Evolutionary conservation across 257 asterid species (phyloP).

Genomic region (Nicotiana obtusifolia): DNA sequence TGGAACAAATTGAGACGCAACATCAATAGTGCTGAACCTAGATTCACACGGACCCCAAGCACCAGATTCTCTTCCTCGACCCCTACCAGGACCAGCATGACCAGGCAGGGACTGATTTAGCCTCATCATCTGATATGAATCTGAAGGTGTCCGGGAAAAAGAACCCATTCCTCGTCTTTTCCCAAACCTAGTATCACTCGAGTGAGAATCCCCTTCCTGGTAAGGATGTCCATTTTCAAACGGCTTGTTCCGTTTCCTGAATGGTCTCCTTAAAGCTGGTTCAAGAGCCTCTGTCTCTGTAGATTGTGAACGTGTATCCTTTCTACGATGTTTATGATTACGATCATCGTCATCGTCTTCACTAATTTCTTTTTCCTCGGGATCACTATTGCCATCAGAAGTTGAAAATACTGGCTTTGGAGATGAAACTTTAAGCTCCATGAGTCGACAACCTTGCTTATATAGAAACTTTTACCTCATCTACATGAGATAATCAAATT

Average conservation of each 20-base stretch:
- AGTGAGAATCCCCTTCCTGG: constrained; percentile 59
- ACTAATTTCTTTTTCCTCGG: constrained; percentile 83
- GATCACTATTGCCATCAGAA: constrained; percentile 59
- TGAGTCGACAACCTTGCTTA: constrained; percentile 16
- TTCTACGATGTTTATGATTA: constrained; percentile 91
- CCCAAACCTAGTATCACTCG: constrained; percentile 58
- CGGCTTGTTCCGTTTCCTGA: constrained; percentile 63
- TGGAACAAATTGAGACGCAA: constrained; percentile 60
- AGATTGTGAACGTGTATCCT: constrained; percentile 65
- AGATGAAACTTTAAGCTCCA: constrained; percentile 75
- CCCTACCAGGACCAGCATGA: constrained; percentile 54
- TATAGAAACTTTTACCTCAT: background rate
- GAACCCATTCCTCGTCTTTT: constrained; percentile 52
- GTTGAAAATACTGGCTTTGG: constrained; percentile 60
- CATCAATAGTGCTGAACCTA: constrained; percentile 68
- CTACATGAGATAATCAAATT: background rate
- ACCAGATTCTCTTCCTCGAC: constrained; percentile 68
- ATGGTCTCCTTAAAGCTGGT: constrained; percentile 53
- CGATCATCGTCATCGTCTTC: constrained; percentile 99
- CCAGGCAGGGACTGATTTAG: constrained; percentile 48
- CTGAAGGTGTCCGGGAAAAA: constrained; percentile 55
- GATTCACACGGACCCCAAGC: constrained; percentile 68
- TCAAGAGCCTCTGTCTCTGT: constrained; percentile 60
- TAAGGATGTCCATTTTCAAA: constrained; percentile 66
- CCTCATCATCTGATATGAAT: constrained; percentile 50